Base-by-base conservation (phyloP, 1,284 basidiomycete species). In the Caloboletus inedulis region DNA sequence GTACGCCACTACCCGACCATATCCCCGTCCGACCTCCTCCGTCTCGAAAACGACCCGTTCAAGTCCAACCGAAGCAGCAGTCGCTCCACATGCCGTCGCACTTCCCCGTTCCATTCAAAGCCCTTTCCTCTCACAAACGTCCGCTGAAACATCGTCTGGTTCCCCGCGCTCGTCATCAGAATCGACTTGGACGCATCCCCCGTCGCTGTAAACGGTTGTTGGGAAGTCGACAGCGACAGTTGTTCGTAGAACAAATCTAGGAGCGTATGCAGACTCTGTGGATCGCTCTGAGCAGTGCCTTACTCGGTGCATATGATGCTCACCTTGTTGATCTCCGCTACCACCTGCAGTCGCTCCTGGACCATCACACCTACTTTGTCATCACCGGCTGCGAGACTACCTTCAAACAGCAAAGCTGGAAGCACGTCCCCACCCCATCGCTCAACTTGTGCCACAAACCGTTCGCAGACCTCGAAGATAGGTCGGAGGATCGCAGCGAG, bases 371-470 rank as follows among this genome's bases (percentile, higher is more conserved):
- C 89, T 9, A 91, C 81, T 51, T 76, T 75, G 16, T 72, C 74
- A 3, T 74, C 79, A 14, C 79, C 79, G 4, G 64, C 64, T 5
- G 75, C 74, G 43, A 88, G 65, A 62, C 85, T 89, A 23, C 88
- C 89, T 61, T 93, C 91, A 56, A 84, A 85, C 36, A 94, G 71
- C 39, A 94, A 74, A 0, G 87, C 89, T 10, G 93, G 93, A 1
- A 95, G 73, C 3, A 95, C 82, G 63, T 95, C 91, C 0, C 91
- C 93, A n/a, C 90, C 90, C 93, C 93, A 96, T 43, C 91, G 74
- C 69, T 94, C 92, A 0, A 94, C 81, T 53, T 91, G 81, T 8
- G 84, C 89, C 14, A 87, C 87, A 62, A 96, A 92, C 8, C 84
- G 78, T 64, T 91, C 89, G 66, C 91, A 95, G 3, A 86, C 76